Evolutionary conservation across 2,329 filamentous ascomycete genomes (phyloP).

Genomic region (Drechslerella stenobrocha): DNA sequence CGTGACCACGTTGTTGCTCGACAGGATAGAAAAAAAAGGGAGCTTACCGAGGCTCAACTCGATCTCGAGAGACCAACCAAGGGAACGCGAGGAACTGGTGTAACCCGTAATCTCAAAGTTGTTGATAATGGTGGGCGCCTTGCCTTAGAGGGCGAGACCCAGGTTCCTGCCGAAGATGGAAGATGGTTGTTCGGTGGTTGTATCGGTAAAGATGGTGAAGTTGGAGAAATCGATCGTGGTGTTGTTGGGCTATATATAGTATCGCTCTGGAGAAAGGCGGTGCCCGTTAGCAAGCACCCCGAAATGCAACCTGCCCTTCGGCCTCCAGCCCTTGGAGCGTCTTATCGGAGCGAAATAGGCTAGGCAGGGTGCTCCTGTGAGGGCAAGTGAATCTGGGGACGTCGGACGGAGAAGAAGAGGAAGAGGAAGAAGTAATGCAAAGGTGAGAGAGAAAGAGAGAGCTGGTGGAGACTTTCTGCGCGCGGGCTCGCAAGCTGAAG

Average conservation of each 20-base stretch:
- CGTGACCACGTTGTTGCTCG: slow-evolving; percentile 12
- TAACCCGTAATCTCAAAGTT: not conserved
- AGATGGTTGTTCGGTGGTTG: too few species aligned
- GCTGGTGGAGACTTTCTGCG: not conserved
- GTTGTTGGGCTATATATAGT: slow-evolving; percentile 8
- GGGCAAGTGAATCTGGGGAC: not conserved
- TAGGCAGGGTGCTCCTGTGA: not conserved
- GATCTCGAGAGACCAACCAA: not conserved
- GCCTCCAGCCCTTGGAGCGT: not conserved
- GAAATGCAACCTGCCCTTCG: slow-evolving; percentile 8
- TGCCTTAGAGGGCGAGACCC: not conserved
- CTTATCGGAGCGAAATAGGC: not conserved
- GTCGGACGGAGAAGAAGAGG: not conserved
- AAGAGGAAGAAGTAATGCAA: not conserved
- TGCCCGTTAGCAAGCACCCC: slow-evolving; percentile 1
- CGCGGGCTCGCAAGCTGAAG: slow-evolving; percentile 7
- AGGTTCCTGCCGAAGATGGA: not conserved
- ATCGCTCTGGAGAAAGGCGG: not conserved
- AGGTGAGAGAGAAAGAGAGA: slow-evolving; percentile 1
- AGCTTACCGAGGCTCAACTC: slow-evolving; percentile 39
- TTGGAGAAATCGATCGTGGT: slow-evolving; percentile 1
- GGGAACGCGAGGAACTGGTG: not conserved
- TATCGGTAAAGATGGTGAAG: too few species aligned
- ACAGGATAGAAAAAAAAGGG: slow-evolving; percentile 17
- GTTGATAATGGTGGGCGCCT: not conserved